Evolutionary conservation across 257 asterid species (phyloP).

Genomic region (Vinca minor): DNA sequence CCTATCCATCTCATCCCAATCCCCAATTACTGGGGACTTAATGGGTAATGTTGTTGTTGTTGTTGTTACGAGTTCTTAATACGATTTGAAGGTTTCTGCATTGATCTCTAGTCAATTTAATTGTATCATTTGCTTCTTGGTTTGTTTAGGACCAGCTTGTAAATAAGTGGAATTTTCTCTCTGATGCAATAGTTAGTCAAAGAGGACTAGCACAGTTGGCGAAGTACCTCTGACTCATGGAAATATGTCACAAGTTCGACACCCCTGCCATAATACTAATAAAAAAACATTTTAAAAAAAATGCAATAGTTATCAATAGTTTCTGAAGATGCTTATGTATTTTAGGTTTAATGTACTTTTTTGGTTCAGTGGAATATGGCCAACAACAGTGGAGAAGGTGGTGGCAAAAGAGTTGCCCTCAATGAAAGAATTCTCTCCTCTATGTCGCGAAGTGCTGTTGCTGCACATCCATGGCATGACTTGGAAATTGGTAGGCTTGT

Average conservation of each 20-base stretch:
- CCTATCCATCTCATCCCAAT: no score
- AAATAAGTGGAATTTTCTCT: background rate
- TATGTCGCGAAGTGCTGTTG: slow-evolving; percentile 57
- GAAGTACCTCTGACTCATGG: no score
- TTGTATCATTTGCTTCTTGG: background rate
- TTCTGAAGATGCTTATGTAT: background rate
- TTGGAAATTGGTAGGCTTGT: slow-evolving; percentile 63
- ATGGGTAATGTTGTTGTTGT: no score
- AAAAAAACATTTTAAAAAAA: no score
- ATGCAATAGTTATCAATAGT: background rate
- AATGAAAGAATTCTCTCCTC: slow-evolving; percentile 79
- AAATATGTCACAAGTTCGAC: no score
- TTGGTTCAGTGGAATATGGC: slow-evolving; percentile 39
- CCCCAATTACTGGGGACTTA: no score
- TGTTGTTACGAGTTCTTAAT: background rate
- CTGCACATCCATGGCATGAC: slow-evolving; percentile 99
- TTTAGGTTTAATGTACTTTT: background rate
- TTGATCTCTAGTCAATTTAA: no score
- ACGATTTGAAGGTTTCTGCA: background rate
- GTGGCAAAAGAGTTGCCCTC: slow-evolving; percentile 32
- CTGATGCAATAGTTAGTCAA: no score
- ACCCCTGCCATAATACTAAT: no score
- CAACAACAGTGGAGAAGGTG: slow-evolving; percentile 21
- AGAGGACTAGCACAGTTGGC: no score
- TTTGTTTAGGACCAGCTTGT: background rate